phyloP scores from a whole-genome alignment of 1,284 basidiomycete species.

The Inonotus obliquus region DNA sequence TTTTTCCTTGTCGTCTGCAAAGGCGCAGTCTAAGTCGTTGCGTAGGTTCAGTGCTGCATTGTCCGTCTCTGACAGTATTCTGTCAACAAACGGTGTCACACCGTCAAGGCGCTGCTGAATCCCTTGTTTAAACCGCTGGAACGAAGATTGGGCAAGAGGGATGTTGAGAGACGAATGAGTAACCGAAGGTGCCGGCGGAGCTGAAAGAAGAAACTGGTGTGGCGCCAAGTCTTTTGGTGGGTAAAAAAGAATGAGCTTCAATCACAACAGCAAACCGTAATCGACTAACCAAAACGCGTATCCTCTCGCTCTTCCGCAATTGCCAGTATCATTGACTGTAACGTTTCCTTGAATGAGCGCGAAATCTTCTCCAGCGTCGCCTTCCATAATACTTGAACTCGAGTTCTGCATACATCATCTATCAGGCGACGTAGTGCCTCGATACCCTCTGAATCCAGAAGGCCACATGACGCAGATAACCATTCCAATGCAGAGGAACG shows the following conservation, averaged over 20 bases:
- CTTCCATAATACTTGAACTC: slow-evolving; percentile 56
- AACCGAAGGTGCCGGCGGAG: slow-evolving; percentile 42
- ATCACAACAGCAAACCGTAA: not conserved
- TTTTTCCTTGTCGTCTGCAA: slow-evolving; percentile 33
- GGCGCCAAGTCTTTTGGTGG: slow-evolving; percentile 42
- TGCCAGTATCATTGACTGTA: slow-evolving; percentile 28
- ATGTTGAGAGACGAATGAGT: slow-evolving; percentile 37
- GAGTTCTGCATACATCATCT: slow-evolving; percentile 46
- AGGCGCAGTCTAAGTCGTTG: slow-evolving; percentile 47
- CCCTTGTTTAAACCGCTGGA: slow-evolving; percentile 51
- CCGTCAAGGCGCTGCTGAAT: slow-evolving; percentile 56
- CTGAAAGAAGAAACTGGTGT: slow-evolving; percentile 49
- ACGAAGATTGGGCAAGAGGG: slow-evolving; percentile 38
- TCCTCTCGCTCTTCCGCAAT: slow-evolving; percentile 27
- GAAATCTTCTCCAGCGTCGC: slow-evolving; percentile 39
- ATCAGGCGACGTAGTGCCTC: slow-evolving; percentile 38
- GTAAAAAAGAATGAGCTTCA: slow-evolving; percentile 11
- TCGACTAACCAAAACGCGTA: slow-evolving; percentile 30
- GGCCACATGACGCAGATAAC: slow-evolving; percentile 35
- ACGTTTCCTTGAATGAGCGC: slow-evolving; percentile 38
- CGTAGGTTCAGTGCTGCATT: slow-evolving; percentile 49
- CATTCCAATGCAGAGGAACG: slow-evolving; percentile 45
- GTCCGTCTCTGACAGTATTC: slow-evolving; percentile 54
- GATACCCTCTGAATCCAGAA: slow-evolving; percentile 40
- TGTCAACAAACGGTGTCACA: slow-evolving; percentile 53